Evolutionary conservation across 2,329 filamentous ascomycete species (phyloP), one percentile per base, ranked within the genome.

Genomic region (Fusarium gaditjirri): DNA sequence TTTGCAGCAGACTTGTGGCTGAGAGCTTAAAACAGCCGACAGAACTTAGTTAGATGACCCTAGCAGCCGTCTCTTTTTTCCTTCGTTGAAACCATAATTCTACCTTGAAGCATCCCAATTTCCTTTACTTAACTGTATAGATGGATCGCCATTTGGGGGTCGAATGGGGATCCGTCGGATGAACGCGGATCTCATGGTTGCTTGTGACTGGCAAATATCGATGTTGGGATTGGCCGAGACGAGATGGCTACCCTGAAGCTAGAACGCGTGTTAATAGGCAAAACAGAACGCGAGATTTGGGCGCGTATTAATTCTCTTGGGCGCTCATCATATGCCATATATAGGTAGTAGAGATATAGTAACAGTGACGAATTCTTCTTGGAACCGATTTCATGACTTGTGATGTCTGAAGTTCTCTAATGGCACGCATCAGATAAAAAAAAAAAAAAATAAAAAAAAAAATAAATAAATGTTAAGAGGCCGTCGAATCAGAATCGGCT

Each of bases 331-430:
- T 6, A 23, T 25, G 3, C 10, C n/a, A 31, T 23, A 9, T 8
- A 13, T 8, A 17, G 25, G 25, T 25, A 25, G 25, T 25, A 25
- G 25, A 3, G 0, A 2, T 17, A 12, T 6, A n/a, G 9, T 7
- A 14, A 12, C 7, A 1, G 3, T 13, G 19, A 19, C 9, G 3
- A 19, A 8, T 13, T n/a, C 2, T 17, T 8, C 4, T 12, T 16
- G 9, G 8, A 1, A 0, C 16, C 7, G 3, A 47, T 29, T 0
- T 12, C 14, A 47, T 31, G 14, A 14, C 0, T 2, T 49, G 14
- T 23, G 10, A 9, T 9, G 14, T 23, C 6, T 0, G 17, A 17
- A 31, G 8, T n/a, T 13, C 16, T 35, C 3, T 35, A 16, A 35
- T 3, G 17, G 16, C 16, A 35, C 7, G 2, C 4, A 17, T 2